Conservation (phyloP, 2,329 filamentous ascomycete genomes). For the Nemania diffusa region DNA sequence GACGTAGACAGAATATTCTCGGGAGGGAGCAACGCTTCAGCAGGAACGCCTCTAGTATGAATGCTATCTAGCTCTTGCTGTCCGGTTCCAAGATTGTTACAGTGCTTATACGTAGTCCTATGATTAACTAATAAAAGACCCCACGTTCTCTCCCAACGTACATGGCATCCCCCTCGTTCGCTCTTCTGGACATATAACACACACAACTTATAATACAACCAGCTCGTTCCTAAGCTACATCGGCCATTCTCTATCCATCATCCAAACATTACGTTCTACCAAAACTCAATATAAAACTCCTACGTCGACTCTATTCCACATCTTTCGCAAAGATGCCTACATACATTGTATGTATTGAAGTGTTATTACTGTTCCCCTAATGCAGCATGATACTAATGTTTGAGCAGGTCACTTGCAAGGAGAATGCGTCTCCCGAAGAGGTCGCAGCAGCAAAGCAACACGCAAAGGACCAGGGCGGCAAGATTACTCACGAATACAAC, state of each 20-base stretch:
- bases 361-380: not conserved
- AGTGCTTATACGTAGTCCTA: not conserved
- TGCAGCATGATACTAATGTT: conserved; percentile 18
- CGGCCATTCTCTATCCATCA: not conserved
- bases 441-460: conserved; percentile 80
- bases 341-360: conserved; percentile 61
- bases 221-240: not conserved
- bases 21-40: not conserved
- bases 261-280: not conserved
- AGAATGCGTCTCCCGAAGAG: conserved; percentile 72
- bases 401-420: conserved; percentile 80
- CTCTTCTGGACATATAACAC: conserved; percentile 6
- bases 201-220: not conserved
- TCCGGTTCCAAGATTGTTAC: not conserved
- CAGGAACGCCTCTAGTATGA: not conserved
- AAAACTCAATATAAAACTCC: conserved; percentile 16
- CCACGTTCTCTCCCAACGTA: conserved; percentile 14
- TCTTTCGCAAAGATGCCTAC: conserved; percentile 59
- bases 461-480: conserved; percentile 79
- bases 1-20: conserved; percentile 25
- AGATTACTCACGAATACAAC: conserved; percentile 83
- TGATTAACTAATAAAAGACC: conserved; percentile 27
- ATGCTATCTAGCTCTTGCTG: conserved; percentile 4
- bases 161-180: not conserved
- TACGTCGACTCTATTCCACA: conserved; percentile 34